These are phyloP conservation scores for Monosporozyma aquatica DNA, from an alignment of 805 yeast genomes.

Conservation along the genomic window DNA sequence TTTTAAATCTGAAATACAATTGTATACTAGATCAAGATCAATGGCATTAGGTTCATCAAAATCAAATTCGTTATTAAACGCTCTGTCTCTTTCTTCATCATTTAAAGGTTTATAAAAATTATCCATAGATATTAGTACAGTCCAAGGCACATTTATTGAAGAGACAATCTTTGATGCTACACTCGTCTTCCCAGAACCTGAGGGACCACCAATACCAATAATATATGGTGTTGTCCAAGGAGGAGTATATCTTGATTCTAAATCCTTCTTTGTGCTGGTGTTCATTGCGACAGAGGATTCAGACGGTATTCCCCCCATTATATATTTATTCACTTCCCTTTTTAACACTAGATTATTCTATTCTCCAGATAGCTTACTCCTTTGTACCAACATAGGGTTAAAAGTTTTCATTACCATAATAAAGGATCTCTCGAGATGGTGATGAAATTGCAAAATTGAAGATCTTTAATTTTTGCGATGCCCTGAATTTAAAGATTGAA, in stretches of 20 bases:
- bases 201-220: slow-evolving; percentile 78
- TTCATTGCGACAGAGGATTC: too few relatives aligned
- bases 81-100: slow-evolving; percentile 49
- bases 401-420: too few relatives aligned
- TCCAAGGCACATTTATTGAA: slow-evolving; percentile 84
- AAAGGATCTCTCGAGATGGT: neutral
- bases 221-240: slow-evolving; percentile 88
- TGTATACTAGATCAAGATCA: slow-evolving; percentile 64
- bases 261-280: neutral
- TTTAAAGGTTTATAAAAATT: slow-evolving; percentile 78
- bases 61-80: slow-evolving; percentile 66
- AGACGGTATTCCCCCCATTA: neutral
- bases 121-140: slow-evolving; percentile 80
- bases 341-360: too few relatives aligned
- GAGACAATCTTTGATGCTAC: slow-evolving; percentile 77
- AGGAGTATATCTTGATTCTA: slow-evolving; percentile 41
- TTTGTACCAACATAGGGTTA: too few relatives aligned
- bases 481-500: neutral
- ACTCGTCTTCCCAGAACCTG: slow-evolving; percentile 91
- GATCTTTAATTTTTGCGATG: slow-evolving; percentile 2
- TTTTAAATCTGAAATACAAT: slow-evolving; percentile 56
- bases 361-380: too few relatives aligned
- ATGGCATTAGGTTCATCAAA: slow-evolving; percentile 82
- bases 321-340: too few relatives aligned
- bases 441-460: neutral